These are phyloP conservation scores for Orbilia brochopaga DNA, from an alignment of 2,329 filamentous ascomycete genomes.

Conservation along the genomic window DNA sequence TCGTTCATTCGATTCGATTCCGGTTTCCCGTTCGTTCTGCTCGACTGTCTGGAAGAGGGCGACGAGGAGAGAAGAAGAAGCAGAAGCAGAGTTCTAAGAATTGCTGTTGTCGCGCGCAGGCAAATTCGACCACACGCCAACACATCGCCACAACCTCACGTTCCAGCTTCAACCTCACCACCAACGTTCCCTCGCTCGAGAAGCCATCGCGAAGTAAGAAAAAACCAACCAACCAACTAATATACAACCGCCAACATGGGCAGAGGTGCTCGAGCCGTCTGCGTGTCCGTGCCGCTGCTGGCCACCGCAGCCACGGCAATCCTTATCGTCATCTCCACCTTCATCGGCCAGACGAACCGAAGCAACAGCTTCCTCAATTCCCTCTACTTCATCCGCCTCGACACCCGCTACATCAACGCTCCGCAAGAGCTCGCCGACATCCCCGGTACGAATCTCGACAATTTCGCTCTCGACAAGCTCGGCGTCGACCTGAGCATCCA, in stretches of 20 bases:
- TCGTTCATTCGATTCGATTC: not conserved
- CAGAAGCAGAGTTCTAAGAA: too few species aligned
- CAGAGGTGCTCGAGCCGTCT: constrained; percentile 31
- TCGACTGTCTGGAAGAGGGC: too few species aligned
- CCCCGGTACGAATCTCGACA: constrained; percentile 54
- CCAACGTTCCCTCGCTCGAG: not conserved
- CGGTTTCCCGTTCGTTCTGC: too few species aligned
- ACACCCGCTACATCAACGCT: constrained; percentile 57
- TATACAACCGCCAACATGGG: constrained; percentile 32
- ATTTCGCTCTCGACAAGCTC: constrained; percentile 48
- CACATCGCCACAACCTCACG: too few species aligned
- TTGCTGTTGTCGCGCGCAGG: too few species aligned
- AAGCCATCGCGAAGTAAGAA: not conserved
- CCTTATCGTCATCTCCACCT: constrained; percentile 46
- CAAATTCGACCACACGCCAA: too few species aligned
- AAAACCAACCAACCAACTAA: not conserved
- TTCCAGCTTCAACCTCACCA: constrained; percentile 7
- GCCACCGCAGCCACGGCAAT: constrained; percentile 29
- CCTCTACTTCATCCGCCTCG: constrained; percentile 54
- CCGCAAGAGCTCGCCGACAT: constrained; percentile 41
- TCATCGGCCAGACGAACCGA: constrained; percentile 49
- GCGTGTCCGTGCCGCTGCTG: constrained; percentile 40
- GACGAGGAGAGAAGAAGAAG: too few species aligned
- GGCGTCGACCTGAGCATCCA: constrained; percentile 57
- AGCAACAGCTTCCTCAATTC: constrained; percentile 29